A percentile compares a stretch with the other conserved stretches of the same genome.
phyloP scores from a whole-genome alignment of 176 grass and related monocot genomes.

The Leersia perrieri region DNA sequence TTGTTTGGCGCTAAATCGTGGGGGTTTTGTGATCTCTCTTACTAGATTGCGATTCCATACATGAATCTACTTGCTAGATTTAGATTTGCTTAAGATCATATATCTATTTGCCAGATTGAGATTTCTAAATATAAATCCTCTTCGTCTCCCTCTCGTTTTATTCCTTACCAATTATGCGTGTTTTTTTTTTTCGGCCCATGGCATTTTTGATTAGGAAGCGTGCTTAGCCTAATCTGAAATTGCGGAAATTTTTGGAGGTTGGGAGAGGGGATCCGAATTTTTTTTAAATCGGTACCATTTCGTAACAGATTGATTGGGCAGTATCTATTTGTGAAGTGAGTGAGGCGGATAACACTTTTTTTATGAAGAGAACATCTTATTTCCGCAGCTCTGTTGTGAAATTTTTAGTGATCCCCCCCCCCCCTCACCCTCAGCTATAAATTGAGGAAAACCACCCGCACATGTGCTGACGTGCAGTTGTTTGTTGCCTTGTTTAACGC shows the following conservation, averaged over 20 bases:
- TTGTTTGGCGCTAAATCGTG: not conserved
- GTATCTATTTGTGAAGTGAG: not conserved
- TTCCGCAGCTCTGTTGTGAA: not conserved
- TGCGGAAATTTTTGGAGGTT: not conserved
- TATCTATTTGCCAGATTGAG: not conserved
- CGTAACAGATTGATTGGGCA: not conserved
- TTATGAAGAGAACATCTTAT: not conserved
- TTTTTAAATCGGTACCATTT: not conserved
- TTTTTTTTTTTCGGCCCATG: not conserved
- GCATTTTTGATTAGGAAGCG: not conserved
- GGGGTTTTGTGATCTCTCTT: not conserved
- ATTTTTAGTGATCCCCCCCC: not conserved
- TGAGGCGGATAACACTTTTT: not conserved
- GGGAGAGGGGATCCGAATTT: not conserved
- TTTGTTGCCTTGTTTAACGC: not conserved
- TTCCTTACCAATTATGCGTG: too few relatives aligned
- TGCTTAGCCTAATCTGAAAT: not conserved
- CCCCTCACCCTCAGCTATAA: not conserved
- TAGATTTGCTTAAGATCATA: not conserved
- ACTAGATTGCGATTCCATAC: not conserved
- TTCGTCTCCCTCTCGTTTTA: not conserved
- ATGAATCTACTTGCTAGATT: not conserved
- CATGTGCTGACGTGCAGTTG: not conserved
- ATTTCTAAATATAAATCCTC: not conserved
- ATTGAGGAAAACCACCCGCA: not conserved